These are phyloP conservation scores for Globisporangium middletonii DNA, from an alignment of 352 stramenopile species.

Conservation along the genomic window DNA sequence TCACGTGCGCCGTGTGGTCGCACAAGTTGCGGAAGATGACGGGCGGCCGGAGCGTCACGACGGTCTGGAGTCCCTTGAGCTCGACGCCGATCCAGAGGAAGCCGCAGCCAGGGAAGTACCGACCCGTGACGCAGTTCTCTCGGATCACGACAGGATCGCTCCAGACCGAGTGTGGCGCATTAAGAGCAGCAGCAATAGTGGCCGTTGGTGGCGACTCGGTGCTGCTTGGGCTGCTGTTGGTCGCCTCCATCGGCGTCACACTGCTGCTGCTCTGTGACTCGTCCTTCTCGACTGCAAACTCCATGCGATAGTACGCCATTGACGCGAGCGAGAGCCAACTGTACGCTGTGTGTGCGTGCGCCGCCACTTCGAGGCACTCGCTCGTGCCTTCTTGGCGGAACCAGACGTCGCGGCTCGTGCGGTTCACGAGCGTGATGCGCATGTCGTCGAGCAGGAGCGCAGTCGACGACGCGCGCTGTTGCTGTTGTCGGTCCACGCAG, in stretches of 20 bases:
- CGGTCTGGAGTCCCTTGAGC: constrained; percentile 44
- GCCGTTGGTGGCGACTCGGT: background rate
- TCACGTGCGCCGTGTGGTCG: constrained; percentile 28
- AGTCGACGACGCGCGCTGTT: background rate
- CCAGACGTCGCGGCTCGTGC: constrained; percentile 34
- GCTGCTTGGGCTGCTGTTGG: background rate
- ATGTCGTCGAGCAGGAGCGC: constrained; percentile 37
- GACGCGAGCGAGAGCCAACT: constrained; percentile 62
- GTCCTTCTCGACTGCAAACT: constrained; percentile 40
- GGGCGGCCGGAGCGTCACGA: constrained; percentile 47
- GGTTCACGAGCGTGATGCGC: constrained; percentile 55
- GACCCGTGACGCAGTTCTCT: constrained; percentile 46
- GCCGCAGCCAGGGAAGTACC: constrained; percentile 39
- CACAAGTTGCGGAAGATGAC: constrained; percentile 42
- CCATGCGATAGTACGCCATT: constrained; percentile 41
- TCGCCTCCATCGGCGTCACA: background rate
- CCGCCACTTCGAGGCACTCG: constrained; percentile 38
- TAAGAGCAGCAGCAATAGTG: too few species aligned
- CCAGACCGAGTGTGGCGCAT: constrained; percentile 22
- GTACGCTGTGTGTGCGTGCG: constrained; percentile 33
- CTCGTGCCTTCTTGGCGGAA: constrained; percentile 61
- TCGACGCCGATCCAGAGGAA: constrained; percentile 72
- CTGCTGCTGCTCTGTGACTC: background rate
- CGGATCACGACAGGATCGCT: constrained; percentile 65
- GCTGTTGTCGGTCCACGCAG: background rate